Percentiles rank a stretch among this genome's conserved stretches.
Evolutionary conservation across 2,329 filamentous ascomycete species (phyloP).

Genomic region (Penicillium fuscoglaucum): DNA sequence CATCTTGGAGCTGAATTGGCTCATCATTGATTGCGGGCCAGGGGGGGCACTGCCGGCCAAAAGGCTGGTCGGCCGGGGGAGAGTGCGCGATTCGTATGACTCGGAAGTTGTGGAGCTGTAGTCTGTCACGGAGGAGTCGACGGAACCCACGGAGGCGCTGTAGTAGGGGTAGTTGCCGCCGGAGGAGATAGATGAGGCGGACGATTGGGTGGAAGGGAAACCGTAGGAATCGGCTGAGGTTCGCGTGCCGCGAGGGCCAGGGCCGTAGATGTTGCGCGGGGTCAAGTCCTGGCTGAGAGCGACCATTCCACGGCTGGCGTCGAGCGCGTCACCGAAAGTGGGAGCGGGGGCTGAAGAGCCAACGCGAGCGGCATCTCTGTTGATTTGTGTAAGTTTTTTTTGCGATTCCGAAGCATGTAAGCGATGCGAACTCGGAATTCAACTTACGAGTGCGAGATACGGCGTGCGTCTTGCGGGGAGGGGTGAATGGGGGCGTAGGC

Average conservation of each 20-base stretch:
- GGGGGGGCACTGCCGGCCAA: slow-evolving; percentile 67
- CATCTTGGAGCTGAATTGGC: slow-evolving; percentile 95
- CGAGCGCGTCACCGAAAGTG: slow-evolving; percentile 83
- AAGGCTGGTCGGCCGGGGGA: slow-evolving; percentile 73
- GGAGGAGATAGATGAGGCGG: slow-evolving; percentile 88
- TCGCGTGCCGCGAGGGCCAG: slow-evolving; percentile 65
- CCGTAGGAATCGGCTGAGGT: slow-evolving; percentile 84
- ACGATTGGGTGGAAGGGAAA: slow-evolving; percentile 85
- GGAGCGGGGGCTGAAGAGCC: slow-evolving; percentile 49
- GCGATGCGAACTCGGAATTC: slow-evolving; percentile 21
- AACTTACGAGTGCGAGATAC: slow-evolving; percentile 83
- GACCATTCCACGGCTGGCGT: slow-evolving; percentile 91
- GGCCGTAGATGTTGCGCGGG: slow-evolving; percentile 83
- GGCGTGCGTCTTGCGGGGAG: slow-evolving; percentile 58
- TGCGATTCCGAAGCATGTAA: not conserved
- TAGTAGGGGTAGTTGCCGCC: slow-evolving; percentile 83
- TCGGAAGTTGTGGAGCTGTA: slow-evolving; percentile 89
- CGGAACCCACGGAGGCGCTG: slow-evolving; percentile 68
- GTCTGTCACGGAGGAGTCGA: slow-evolving; percentile 80
- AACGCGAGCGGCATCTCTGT: slow-evolving; percentile 37
- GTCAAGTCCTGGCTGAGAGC: slow-evolving; percentile 92
- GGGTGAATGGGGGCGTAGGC: slow-evolving; percentile 69
- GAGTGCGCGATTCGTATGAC: slow-evolving; percentile 78
- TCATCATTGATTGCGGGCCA: slow-evolving; percentile 96
- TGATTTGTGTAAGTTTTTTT: slow-evolving; percentile 18